Evolutionary conservation across 2,329 filamentous ascomycete genomes (phyloP).

Genomic region (Piedraia hortae): DNA sequence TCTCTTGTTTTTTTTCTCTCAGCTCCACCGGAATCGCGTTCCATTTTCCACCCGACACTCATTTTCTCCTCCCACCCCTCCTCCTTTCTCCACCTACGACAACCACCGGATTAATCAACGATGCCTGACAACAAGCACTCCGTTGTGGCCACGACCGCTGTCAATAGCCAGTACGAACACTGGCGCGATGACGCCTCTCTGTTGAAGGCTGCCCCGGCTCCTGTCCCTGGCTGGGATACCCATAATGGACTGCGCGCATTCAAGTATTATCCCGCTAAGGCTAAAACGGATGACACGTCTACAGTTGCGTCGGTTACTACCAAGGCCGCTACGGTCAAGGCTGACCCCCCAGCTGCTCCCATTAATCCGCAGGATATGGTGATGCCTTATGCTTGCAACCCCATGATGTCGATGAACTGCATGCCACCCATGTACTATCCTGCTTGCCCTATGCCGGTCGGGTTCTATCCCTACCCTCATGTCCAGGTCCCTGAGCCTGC

Average conservation of each 20-base stretch:
- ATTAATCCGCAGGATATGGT: conserved; percentile 2
- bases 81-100: conserved; percentile 1
- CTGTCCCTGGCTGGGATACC: conserved; percentile 6
- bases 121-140: conserved; percentile 1
- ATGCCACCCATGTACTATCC: neutral
- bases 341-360: conserved; percentile 2
- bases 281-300: conserved; percentile 1
- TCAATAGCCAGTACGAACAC: conserved; percentile 7
- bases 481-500: neutral
- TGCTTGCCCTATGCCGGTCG: conserved; percentile 3
- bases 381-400: conserved; percentile 1
- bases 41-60: conserved; percentile 1
- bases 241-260: conserved; percentile 9
- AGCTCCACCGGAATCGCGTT: neutral
- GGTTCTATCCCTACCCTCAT: conserved; percentile 1
- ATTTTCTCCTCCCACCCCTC: too few species aligned
- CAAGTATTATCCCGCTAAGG: conserved; percentile 6
- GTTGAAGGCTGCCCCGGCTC: conserved; percentile 2
- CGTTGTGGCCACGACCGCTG: conserved; percentile 1
- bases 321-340: conserved; percentile 1
- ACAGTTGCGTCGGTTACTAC: conserved; percentile 3
- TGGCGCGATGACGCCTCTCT: conserved; percentile 8
- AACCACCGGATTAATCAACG: neutral
- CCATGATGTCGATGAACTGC: conserved; percentile 1
- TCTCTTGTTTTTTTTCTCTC: neutral